phyloP scores from a whole-genome alignment of 371 early-diverging fungal species.

The Mucor velutinosus region DNA sequence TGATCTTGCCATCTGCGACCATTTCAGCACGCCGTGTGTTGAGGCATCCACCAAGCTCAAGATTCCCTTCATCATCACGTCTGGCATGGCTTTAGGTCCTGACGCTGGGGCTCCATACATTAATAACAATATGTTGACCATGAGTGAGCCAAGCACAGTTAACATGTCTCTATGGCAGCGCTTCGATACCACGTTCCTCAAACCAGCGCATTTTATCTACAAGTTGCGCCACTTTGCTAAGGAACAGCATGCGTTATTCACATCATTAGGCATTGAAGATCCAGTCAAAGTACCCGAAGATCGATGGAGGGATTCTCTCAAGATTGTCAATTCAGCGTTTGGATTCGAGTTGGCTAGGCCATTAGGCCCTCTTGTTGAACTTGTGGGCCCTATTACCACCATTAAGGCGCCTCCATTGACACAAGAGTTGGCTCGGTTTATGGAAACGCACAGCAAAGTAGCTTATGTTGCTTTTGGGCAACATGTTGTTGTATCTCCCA shows the following conservation, averaged over 20 bases:
- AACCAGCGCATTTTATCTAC: background rate
- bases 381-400: conserved; percentile 38
- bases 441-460: conserved; percentile 20
- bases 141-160: conserved; percentile 12
- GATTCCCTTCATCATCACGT: conserved; percentile 14
- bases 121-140: conserved; percentile 9
- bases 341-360: conserved; percentile 36
- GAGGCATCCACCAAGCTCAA: conserved; percentile 11
- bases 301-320: conserved; percentile 10
- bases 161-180: conserved; percentile 16
- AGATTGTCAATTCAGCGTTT: conserved; percentile 30
- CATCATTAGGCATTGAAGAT: background rate
- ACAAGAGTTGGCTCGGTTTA: background rate
- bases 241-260: background rate
- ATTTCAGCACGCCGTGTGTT: conserved; percentile 3
- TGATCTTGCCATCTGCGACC: conserved; percentile 5
- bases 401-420: conserved; percentile 21
- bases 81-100: background rate
- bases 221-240: background rate
- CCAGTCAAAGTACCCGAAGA: background rate
- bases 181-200: conserved; percentile 18
- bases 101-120: conserved; percentile 35
- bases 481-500: conserved; percentile 2
- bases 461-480: conserved; percentile 41
- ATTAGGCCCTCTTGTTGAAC: conserved; percentile 34